Conservation (phyloP, 73 alveolate species). For the Paramecium pentaurelia region DNA sequence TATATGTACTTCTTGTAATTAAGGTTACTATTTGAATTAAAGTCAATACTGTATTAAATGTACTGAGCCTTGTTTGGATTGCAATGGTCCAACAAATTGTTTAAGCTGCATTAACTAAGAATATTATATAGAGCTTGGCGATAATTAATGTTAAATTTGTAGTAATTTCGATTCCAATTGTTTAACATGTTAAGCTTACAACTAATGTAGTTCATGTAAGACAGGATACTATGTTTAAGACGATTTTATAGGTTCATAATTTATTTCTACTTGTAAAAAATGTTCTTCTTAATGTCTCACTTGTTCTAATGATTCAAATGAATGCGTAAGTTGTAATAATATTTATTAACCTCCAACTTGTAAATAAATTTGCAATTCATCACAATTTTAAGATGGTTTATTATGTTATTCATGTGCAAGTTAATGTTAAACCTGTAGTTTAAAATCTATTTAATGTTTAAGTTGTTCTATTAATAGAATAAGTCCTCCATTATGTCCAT, state of each 20-base stretch:
- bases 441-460: not conserved
- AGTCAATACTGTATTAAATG: not conserved
- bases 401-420: not conserved
- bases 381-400: not conserved
- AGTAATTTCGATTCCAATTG: not conserved
- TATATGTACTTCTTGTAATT: not conserved
- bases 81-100: not conserved
- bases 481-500: constrained; percentile 1
- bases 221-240: not conserved
- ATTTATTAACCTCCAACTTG: not conserved
- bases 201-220: not conserved
- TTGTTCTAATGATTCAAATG: not conserved
- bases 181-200: not conserved
- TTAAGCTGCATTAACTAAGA: not conserved
- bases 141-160: not conserved
- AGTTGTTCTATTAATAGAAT: not conserved
- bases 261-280: not conserved
- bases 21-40: not conserved
- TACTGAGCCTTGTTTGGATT: not conserved
- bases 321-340: not conserved
- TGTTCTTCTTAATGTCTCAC: not conserved
- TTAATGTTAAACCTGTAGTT: not conserved
- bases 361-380: not conserved
- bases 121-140: not conserved
- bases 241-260: not conserved